These are phyloP conservation scores for Halophytophthora polymorphica DNA, from an alignment of 352 stramenopile species.

Conservation along the genomic window DNA sequence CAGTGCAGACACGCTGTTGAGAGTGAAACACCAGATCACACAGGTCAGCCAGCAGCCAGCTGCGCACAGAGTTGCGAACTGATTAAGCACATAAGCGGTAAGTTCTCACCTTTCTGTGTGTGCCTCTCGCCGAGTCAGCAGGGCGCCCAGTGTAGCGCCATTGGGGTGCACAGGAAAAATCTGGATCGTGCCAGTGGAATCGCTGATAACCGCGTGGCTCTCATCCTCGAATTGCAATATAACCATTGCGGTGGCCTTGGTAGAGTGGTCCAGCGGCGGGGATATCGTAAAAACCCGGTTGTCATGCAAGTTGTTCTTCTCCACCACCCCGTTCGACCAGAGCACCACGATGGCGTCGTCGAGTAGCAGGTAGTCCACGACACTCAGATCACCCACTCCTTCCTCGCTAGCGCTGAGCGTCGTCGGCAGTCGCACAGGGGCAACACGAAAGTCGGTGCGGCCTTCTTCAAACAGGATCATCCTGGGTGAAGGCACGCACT, in stretches of 20 bases:
- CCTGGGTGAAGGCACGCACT: constrained; percentile 22
- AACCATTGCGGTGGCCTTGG: constrained; percentile 10
- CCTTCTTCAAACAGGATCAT: constrained; percentile 26
- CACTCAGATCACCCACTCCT: constrained; percentile 1
- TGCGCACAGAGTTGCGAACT: too few relatives aligned
- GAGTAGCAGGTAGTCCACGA: constrained; percentile 22
- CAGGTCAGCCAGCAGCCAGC: too few relatives aligned
- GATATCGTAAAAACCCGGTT: constrained; percentile 27
- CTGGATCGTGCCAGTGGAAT: constrained; percentile 15
- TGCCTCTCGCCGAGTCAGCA: constrained; percentile 18
- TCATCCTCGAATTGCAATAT: constrained; percentile 8
- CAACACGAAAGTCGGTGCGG: constrained; percentile 14
- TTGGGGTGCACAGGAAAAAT: constrained; percentile 12
- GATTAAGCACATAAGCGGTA: constrained; percentile 1
- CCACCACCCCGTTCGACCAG: constrained; percentile 30
- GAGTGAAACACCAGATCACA: neutral
- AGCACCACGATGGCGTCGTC: constrained; percentile 24
- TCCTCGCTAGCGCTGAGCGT: neutral
- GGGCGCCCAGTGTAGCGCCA: neutral
- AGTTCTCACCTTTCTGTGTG: constrained; percentile 23
- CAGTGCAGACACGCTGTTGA: constrained; percentile 12
- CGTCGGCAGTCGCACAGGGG: constrained; percentile 6
- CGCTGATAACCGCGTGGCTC: constrained; percentile 14
- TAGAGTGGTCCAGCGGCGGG: constrained; percentile 8
- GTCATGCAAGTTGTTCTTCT: constrained; percentile 26